phyloP scores from a whole-genome alignment of 148 eudicot species.

The Hydrangea macrophylla region DNA sequence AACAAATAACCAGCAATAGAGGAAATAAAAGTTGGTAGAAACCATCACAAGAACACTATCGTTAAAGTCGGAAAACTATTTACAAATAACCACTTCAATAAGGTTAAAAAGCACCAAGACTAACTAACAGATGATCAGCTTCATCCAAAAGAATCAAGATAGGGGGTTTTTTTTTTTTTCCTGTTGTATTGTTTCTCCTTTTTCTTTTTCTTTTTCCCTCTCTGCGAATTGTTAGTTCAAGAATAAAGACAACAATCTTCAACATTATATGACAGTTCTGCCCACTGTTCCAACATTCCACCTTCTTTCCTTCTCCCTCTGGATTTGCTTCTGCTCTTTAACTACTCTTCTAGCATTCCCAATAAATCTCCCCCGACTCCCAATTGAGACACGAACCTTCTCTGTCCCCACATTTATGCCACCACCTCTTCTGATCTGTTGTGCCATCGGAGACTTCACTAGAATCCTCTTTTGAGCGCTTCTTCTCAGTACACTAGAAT shows the following conservation, averaged over 20 bases:
- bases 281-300: conserved; percentile 67
- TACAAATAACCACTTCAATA: conserved; percentile 19
- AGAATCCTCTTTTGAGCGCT: conserved; percentile 62
- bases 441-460: conserved; percentile 64
- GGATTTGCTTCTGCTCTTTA: conserved; percentile 55
- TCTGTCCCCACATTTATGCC: conserved; percentile 69
- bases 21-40: no score
- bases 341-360: conserved; percentile 41
- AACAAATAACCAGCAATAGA: no score
- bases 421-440: conserved; percentile 51
- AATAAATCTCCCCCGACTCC: conserved; percentile 56
- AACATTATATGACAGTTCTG: conserved; percentile 22
- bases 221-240: conserved; percentile 5
- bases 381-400: conserved; percentile 81
- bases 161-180: no score
- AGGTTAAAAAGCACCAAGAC: conserved; percentile 18
- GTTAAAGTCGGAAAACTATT: background rate
- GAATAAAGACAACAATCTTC: background rate
- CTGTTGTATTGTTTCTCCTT: background rate
- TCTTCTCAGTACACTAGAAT: conserved; percentile 48
- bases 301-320: conserved; percentile 71
- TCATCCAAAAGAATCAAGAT: conserved; percentile 16
- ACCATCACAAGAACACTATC: background rate
- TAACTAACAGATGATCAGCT: conserved; percentile 20
- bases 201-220: background rate